Conservation (phyloP, 345 rosid genomes). For the Mallotus nudiflorus region DNA sequence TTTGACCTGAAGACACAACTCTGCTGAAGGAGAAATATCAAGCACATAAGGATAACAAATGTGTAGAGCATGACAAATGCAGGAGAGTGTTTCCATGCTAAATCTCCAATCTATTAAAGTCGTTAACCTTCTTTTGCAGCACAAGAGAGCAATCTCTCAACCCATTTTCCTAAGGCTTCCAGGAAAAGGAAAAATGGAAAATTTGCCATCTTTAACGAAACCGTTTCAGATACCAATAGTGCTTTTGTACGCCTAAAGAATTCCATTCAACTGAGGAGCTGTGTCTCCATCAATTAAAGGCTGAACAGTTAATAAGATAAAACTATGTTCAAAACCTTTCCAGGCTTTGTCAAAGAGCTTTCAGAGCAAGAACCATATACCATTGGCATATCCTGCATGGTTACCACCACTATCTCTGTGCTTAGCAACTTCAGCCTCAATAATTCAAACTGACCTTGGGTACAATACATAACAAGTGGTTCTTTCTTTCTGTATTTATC, state of each 20-base stretch:
- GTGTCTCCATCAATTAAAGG: not conserved
- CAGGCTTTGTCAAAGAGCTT: not conserved
- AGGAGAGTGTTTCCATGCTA: not conserved
- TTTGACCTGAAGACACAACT: not conserved
- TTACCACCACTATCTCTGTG: not conserved
- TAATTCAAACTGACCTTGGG: not conserved
- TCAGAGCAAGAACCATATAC: too few species aligned
- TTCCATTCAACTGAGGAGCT: not conserved
- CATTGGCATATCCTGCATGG: not conserved
- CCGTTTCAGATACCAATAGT: too few species aligned
- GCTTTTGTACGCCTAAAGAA: not conserved
- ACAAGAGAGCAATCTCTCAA: not conserved
- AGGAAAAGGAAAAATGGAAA: not conserved
- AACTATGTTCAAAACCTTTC: not conserved
- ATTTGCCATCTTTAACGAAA: not conserved
- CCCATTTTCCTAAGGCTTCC: too few species aligned
- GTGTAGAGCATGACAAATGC: not conserved
- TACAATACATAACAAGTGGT: not conserved
- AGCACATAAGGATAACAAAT: not conserved
- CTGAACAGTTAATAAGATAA: not conserved
- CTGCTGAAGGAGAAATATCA: not conserved
- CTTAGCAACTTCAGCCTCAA: not conserved
- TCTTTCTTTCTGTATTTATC: not conserved
- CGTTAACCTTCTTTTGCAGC: not conserved
- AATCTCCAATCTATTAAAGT: not conserved